Evolutionary conservation across 1,284 basidiomycete genomes (phyloP).

Genomic region (Pascua sp.): DNA sequence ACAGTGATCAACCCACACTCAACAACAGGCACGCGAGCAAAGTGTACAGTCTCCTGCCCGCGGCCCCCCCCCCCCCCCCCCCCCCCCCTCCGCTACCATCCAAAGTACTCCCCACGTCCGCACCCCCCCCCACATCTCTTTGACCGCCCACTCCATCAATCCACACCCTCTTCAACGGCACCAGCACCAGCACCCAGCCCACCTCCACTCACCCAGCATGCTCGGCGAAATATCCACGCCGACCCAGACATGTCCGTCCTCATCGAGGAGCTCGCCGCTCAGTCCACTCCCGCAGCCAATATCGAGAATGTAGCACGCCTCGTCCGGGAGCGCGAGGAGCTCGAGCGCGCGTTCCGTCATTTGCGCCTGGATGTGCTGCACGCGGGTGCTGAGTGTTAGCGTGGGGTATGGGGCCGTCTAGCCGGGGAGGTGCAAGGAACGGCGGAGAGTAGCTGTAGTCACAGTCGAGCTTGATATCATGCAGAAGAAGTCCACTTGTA

Average conservation of each 20-base stretch:
- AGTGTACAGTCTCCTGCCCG: too few species aligned
- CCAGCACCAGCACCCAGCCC: neutral
- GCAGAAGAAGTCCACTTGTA: conserved; percentile 8
- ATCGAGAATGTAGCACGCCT: conserved; percentile 82
- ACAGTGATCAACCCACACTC: too few species aligned
- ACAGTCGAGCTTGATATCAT: conserved; percentile 50
- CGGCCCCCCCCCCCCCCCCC: too few species aligned
- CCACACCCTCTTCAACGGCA: neutral
- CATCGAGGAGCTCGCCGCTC: conserved; percentile 94
- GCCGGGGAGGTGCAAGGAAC: neutral
- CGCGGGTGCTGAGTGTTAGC: conserved; percentile 58
- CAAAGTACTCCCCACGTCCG: too few species aligned
- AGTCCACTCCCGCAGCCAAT: conserved; percentile 98
- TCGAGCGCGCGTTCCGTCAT: conserved; percentile 97
- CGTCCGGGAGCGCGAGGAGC: conserved; percentile 72
- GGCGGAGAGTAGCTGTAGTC: neutral
- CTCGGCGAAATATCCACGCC: conserved; percentile 94
- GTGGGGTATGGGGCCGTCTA: neutral
- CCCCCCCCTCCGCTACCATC: too few species aligned
- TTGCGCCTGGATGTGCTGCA: conserved; percentile 93
- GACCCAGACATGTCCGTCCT: conserved; percentile 85
- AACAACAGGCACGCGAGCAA: too few species aligned
- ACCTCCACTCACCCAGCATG: conserved; percentile 74
- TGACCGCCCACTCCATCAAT: too few species aligned
- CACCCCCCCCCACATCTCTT: too few species aligned